Percentiles rank a stretch among this genome's conserved stretches.
Evolutionary conservation across 2,329 filamentous ascomycete genomes (phyloP).

Genomic region (Dactylellina cionopaga): DNA sequence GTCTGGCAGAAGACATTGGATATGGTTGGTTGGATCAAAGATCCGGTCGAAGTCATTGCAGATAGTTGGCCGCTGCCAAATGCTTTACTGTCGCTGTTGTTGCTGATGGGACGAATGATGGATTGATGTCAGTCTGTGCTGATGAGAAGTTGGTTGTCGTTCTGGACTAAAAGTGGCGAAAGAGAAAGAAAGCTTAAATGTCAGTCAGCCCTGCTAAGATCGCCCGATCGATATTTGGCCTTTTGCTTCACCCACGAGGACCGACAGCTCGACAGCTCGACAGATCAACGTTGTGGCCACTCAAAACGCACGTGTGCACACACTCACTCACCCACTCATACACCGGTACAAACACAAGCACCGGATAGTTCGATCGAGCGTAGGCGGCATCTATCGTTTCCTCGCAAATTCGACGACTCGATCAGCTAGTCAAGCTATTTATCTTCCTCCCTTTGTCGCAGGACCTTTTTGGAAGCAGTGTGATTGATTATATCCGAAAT

Average conservation of each 20-base stretch:
- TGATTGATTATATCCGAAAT: slow-evolving; percentile 14
- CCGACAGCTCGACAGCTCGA: neutral
- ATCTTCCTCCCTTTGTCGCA: neutral
- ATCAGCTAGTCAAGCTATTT: slow-evolving; percentile 26
- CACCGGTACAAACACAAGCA: slow-evolving; percentile 20
- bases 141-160: neutral
- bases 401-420: slow-evolving; percentile 14
- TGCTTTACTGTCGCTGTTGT: neutral
- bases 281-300: neutral
- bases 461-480: neutral
- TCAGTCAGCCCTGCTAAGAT: too few relatives aligned
- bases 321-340: neutral
- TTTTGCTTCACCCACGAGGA: neutral
- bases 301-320: neutral
- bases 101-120: neutral
- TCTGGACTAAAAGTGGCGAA: slow-evolving; percentile 12
- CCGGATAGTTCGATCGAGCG: slow-evolving; percentile 3
- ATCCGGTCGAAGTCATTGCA: slow-evolving; percentile 44
- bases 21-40: slow-evolving; percentile 50
- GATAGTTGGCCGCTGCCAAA: neutral
- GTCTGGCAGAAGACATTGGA: slow-evolving; percentile 53
- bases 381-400: slow-evolving; percentile 30
- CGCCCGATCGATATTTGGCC: too few relatives aligned
- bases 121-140: neutral
- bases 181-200: too few relatives aligned